Base-by-base conservation (phyloP, 495 filamentous ascomycete genomes). In the Trichoderma gamsii region DNA sequence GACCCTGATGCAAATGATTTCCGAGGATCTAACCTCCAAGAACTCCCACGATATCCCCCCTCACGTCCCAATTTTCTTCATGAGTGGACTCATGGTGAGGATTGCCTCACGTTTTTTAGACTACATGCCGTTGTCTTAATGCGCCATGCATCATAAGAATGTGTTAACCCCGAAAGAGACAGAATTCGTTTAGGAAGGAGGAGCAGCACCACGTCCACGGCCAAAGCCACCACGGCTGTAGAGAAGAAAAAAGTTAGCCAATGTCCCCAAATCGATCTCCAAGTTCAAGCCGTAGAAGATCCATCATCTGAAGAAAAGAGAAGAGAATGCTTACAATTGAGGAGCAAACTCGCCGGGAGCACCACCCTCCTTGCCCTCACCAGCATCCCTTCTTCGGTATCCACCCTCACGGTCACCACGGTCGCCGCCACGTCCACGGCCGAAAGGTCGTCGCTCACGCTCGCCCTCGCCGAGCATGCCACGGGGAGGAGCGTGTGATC, bases 401-500 rank as follows among this genome's bases (percentile, higher is more conserved):
- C 91, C 94, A 79, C 93, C 93, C 84, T 96, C 92, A 79, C 92
- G 90, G 79, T 92, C 90, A 68, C 84, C 81, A 65, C 79, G 79
- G 69, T 82, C 83, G 64, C 84, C 81, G 66, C 82, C 81, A 75
- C 87, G 84, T 72, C 86, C 84, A 76, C 84, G 83, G 72, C 83
- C 82, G 74, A 82, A 83, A 67, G 83, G 84, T 82, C 89, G 89
- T 78, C 92, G 86, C 80, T 92, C 90, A 69, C 81, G 77, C 74
- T 93, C 90, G 78, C 96, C 95, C 80, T 90, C 93, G 77, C 94
- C 92, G 85, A 97, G 87, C 95, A 99, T 97, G 75, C 95, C 95
- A 75, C 94, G 92, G 73, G 95, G 95, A 76, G 96, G 96, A 80
- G 92, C 93, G 81, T 99, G 93, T 73, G 92, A 95, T 82, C 96